phyloP scores from a whole-genome alignment of 192 early-diverging fungal species.

The Rhizoclosmatium sp. region DNA sequence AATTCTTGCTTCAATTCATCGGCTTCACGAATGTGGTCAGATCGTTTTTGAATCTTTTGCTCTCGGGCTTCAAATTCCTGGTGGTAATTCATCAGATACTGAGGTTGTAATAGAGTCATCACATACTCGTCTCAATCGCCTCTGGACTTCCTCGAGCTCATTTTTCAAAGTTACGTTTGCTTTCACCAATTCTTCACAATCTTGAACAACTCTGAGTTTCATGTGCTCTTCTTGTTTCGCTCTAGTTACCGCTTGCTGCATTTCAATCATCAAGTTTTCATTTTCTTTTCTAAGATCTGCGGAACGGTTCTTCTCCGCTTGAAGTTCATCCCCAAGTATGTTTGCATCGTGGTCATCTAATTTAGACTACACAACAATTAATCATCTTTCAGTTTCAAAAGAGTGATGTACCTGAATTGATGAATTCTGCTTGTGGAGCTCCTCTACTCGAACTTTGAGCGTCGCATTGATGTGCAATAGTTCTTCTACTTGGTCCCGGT shows the following conservation, averaged over 20 bases:
- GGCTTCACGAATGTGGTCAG: slow-evolving; percentile 42
- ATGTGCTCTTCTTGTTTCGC: slow-evolving; percentile 50
- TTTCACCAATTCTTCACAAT: slow-evolving; percentile 51
- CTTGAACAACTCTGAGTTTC: slow-evolving; percentile 42
- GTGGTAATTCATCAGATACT: not conserved
- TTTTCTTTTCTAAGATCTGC: slow-evolving; percentile 36
- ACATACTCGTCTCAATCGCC: slow-evolving; percentile 35
- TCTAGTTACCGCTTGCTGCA: slow-evolving; percentile 39
- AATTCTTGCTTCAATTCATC: slow-evolving; percentile 42
- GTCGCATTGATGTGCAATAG: slow-evolving; percentile 52
- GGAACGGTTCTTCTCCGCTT: slow-evolving; percentile 9
- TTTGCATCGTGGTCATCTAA: slow-evolving; percentile 39
- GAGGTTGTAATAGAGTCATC: not conserved
- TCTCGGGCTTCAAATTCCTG: slow-evolving; percentile 45
- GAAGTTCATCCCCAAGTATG: slow-evolving; percentile 37
- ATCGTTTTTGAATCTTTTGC: slow-evolving; percentile 32
- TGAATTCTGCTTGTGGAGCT: slow-evolving; percentile 46
- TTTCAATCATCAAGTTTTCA: slow-evolving; percentile 25
- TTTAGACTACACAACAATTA: not conserved
- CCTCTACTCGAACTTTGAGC: slow-evolving; percentile 41
- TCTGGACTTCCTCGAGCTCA: slow-evolving; percentile 48
- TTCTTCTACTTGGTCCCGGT: slow-evolving; percentile 55
- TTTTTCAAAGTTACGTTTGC: slow-evolving; percentile 41
- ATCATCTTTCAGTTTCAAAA: slow-evolving; percentile 8
- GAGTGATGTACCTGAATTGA: slow-evolving; percentile 32